Evolutionary conservation across 768 basidiomycete species (phyloP), one percentile per base, ranked within the genome.

Genomic region (Polyporus arcularius): DNA sequence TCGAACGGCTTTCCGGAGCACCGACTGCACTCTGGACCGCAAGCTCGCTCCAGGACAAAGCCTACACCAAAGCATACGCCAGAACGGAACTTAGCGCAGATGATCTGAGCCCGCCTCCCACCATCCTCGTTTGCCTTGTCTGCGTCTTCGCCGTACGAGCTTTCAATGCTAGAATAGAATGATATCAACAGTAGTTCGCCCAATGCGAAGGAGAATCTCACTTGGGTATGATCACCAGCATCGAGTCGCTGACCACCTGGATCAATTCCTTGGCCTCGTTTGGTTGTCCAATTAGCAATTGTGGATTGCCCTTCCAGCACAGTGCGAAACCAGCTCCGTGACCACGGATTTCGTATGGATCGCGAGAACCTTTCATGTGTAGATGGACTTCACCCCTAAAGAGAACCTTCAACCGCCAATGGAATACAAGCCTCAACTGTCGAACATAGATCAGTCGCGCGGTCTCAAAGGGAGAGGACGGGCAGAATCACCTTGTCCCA

Each of bases 31-130:
- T 85, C 85, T 28, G 77, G 71, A 2, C 84, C 83, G 72, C 96
- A 98, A 0, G 94, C 80, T 51, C 94, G 81, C 73, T 98, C 96
- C 38, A 94, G 80, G 6, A 82, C 79, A 67, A 91, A 84, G 4
- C 94, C 92, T 30, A 96, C 80, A 4, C 96, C 96, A 72, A 93
- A 94, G 32, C 92, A 82, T 8, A 94, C 87, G 31, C 95, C 94
- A 50, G 91, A 90, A 18, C 82, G 80, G 63, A 96, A 81, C 67
- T 92, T 90, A 18, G 94, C 94, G 64, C 89, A 91, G 28, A 92
- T 79, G 73, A 96, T 97, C 50, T 80, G 72, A 49, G 76, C 76
- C 55, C 53, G 51, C 42, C 55, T 39, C 26, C 38, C 42, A 26
- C 56, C 42, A 2, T 32, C 46, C 7, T 58, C 11, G 12, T 47